These are phyloP conservation scores for Trichoderma sp. DNA, from an alignment of 2,329 filamentous ascomycete species.

Conservation along the genomic window DNA sequence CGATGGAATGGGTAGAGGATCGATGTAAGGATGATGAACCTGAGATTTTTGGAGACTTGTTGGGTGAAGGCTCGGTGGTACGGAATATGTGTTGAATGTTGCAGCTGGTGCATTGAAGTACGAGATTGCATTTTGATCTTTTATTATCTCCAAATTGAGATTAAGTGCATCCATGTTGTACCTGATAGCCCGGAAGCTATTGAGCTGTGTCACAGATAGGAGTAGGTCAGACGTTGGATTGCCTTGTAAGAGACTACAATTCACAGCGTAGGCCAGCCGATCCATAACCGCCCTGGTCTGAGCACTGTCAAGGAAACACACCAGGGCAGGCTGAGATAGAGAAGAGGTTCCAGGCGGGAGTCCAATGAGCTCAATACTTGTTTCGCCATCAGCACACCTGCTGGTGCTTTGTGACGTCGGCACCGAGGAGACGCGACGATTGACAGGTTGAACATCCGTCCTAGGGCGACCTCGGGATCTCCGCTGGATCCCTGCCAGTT, in stretches of 20 bases:
- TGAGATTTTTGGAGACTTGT: not conserved
- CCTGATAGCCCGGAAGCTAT: not conserved
- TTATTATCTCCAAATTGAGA: not conserved
- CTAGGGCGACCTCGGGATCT: not conserved
- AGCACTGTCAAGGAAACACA: not conserved
- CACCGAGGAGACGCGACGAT: not conserved
- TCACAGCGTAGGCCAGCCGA: not conserved
- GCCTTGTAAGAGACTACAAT: not conserved
- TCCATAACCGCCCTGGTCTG: not conserved
- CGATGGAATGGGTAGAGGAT: not conserved
- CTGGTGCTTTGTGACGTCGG: not conserved
- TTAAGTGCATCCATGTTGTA: constrained; percentile 1
- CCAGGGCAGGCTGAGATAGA: not conserved
- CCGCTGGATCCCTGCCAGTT: not conserved
- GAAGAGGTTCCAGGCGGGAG: not conserved
- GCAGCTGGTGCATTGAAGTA: not conserved
- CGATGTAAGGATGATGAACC: not conserved
- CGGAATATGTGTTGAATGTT: not conserved
- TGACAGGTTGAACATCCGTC: not conserved
- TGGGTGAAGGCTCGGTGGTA: not conserved
- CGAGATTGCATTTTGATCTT: constrained; percentile 4
- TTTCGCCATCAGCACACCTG: not conserved
- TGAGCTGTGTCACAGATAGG: not conserved
- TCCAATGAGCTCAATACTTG: not conserved
- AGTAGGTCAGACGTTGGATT: not conserved